Evolutionary conservation across 305 asterid species (phyloP).

Genomic region (Fraxinus baroniana): DNA sequence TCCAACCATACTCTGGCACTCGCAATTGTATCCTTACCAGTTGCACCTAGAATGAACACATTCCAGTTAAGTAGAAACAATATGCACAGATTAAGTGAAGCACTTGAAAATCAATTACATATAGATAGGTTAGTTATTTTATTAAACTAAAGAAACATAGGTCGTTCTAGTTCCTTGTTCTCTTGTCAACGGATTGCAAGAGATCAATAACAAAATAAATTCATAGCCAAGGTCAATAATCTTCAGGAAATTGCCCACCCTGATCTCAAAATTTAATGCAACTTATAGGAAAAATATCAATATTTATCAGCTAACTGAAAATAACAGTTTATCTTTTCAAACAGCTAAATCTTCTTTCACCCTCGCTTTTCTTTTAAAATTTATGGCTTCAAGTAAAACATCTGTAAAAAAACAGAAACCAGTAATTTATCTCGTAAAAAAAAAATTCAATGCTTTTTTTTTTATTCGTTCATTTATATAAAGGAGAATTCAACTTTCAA

Average conservation of each 20-base stretch:
- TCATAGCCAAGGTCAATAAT: neutral
- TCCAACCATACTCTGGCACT: slow-evolving; percentile 98
- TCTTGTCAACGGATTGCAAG: neutral
- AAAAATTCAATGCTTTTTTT: neutral
- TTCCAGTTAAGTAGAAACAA: neutral
- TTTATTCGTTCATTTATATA: neutral
- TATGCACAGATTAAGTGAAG: neutral
- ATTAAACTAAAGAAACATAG: neutral
- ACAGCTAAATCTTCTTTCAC: neutral
- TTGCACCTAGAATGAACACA: slow-evolving; percentile 60
- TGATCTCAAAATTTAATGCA: neutral
- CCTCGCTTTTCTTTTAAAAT: neutral
- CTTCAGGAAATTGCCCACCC: neutral
- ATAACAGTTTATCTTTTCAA: neutral
- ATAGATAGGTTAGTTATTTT: neutral
- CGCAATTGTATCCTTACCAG: slow-evolving; percentile 86
- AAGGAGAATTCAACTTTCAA: neutral
- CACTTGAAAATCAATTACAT: neutral
- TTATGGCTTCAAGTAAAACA: neutral
- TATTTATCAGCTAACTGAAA: neutral
- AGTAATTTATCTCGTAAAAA: neutral
- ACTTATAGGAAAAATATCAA: neutral
- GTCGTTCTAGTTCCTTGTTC: neutral
- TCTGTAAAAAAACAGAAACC: neutral
- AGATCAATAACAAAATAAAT: neutral